Base-by-base conservation (phyloP, 257 asterid species). In the Verbascum thapsus region DNA sequence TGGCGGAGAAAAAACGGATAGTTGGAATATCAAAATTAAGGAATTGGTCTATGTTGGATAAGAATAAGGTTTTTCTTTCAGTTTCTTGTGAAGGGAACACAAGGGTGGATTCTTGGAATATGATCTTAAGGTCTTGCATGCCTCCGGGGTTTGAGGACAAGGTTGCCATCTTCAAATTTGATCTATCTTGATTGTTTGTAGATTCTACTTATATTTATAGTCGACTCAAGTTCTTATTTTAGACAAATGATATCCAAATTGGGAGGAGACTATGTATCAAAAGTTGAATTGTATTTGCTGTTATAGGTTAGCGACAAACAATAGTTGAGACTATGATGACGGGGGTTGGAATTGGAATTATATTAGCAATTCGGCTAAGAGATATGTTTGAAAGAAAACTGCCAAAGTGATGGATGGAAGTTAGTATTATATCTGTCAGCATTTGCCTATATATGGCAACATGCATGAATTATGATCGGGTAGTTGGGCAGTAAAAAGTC, bases 41-140 rank as follows among this genome's bases (percentile, higher is more conserved):
- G 17, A 83, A 78, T 48, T 78, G 90, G 45, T 88, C 96, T 22
- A 86, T 82, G 72, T 78, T 83, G 54, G 90, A 72, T 13, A 88
- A 55, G 74, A 81, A 88, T 15, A 86, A 20, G 53, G 83, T 50
- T 18, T 57, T 70, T 26, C 54, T 75, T 4, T 37, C 40, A 10
- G 85, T 76, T 71, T 67, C 44, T 7, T 70, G 61, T 0, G 56
- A 53, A 18, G 92, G 90, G 40, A 75, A 63, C 0, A 88, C 62
- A 3, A 84, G 78, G 11, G 35, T 51, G 5, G 96, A 80, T 57
- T 81, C 79, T 0, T 76, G 70, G 68, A 83, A 40, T n/a, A 79
- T 86, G 62, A 88, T 62, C 69, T 82, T 78, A 4, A 88, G 90
- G 70, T 86, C 95, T 41, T 70, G 75, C 43, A 87, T 61, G 68